Evolutionary conservation across 208 protist genomes (phyloP), one percentile per base, ranked within the genome.

Genomic region (Crithidia thermophila): DNA sequence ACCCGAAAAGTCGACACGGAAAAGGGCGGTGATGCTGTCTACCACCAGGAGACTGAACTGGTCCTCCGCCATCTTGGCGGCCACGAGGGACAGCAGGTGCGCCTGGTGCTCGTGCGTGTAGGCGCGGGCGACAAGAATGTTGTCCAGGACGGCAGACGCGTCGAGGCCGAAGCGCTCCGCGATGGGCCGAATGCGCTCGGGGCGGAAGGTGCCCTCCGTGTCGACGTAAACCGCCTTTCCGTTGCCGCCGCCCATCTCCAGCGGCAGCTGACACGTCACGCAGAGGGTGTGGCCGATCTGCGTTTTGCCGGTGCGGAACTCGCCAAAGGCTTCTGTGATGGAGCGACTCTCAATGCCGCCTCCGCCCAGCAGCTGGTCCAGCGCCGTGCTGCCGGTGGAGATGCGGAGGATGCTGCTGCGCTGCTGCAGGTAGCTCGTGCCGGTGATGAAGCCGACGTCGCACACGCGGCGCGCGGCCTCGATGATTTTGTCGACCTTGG

Each of bases 301-400:
- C 10, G 98, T 99, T 74, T 99, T 99, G 40, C 98, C 98, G n/a
- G 97, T 99, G 40, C 98, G 85, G 79, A 99, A 99, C 74, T 99
- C 99, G 11, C 98, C 98, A 88, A 99, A 99, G 4, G 99, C 95
- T 82, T 99, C 98, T 8, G 94, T 97, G 73, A 97, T 97, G 50
- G 88, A 82, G 81, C 94, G 94, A 47, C 98, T 98, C 67, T 99
- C 98, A 36, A 99, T 85, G 14, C 98, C 98, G 53, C 68, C 68
- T 50, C 98, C 98, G 31, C 96, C 94, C 2, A 99, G 76, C 36
- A 99, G 67, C 40, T 90, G 77, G 74, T 99, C 97, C 0, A 99
- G 75, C 10, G 91, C 92, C 0, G 56, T 81, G 61, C 82, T 96
- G 14, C 98, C 98, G 4, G 98, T 99, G 25, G 98, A 96, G 55